A percentile compares a stretch with the other conserved stretches of the same genome.
Evolutionary conservation across 1,139 yeast species (phyloP).

Genomic region (Candida sanyaensis): DNA sequence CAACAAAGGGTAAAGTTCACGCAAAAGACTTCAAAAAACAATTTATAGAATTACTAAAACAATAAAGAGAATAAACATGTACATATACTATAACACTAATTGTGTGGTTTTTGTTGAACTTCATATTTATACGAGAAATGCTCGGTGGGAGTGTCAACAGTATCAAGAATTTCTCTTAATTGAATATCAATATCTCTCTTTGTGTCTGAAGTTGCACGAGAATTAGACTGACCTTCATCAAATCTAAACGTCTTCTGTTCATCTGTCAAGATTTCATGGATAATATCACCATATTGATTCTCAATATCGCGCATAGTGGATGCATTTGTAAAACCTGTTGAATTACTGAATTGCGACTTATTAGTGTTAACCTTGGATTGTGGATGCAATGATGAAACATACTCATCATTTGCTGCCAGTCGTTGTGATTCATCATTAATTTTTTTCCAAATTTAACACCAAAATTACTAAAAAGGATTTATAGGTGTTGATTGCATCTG

Average conservation of each 20-base stretch:
- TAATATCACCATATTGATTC: slow-evolving; percentile 15
- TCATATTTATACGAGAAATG: slow-evolving; percentile 6
- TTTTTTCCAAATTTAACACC: slow-evolving; percentile 13
- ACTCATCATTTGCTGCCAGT: slow-evolving; percentile 6
- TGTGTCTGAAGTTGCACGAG: not conserved
- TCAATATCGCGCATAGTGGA: slow-evolving; percentile 16
- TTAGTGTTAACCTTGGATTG: slow-evolving; percentile 12
- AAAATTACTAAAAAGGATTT: slow-evolving; percentile 17
- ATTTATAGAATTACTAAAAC: slow-evolving; percentile 33
- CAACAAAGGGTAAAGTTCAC: slow-evolving; percentile 66
- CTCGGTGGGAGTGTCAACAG: not conserved
- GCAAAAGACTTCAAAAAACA: slow-evolving; percentile 49
- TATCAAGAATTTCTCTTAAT: slow-evolving; percentile 5
- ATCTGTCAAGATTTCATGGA: slow-evolving; percentile 5
- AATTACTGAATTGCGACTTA: slow-evolving; percentile 17
- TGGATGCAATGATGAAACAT: slow-evolving; percentile 1
- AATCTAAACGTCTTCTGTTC: not conserved
- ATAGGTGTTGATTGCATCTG: slow-evolving; percentile 70
- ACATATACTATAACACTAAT: not conserved
- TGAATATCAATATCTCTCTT: not conserved
- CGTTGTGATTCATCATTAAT: not conserved
- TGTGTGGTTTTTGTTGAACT: slow-evolving; percentile 5
- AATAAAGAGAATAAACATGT: slow-evolving; percentile 1
- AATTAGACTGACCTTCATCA: not conserved
- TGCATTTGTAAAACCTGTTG: slow-evolving; percentile 13